phyloP scores from a whole-genome alignment of 306 rosid species.

The Pterocarpus santalinus region DNA sequence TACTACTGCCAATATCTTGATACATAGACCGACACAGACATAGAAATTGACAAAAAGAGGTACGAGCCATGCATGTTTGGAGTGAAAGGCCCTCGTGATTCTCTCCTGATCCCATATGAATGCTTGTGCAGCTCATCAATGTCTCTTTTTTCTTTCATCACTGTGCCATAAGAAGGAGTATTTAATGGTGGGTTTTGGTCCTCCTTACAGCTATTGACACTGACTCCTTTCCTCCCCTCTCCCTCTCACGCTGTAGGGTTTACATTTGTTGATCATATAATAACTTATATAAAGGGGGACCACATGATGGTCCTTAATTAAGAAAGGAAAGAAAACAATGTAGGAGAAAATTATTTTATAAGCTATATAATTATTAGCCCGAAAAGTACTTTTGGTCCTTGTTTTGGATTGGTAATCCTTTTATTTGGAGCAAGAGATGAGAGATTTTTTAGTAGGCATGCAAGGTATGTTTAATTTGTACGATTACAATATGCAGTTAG shows the following conservation, averaged over 20 bases:
- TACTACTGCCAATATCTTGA: not conserved
- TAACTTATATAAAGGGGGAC: constrained; percentile 52
- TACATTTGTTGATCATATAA: constrained; percentile 37
- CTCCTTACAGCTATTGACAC: constrained; percentile 83
- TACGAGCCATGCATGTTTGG: constrained; percentile 54
- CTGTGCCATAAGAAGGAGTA: constrained; percentile 51
- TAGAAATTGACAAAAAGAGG: constrained; percentile 24
- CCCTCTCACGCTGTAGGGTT: constrained; percentile 43
- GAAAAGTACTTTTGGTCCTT: not conserved
- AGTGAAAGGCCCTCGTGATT: constrained; percentile 52
- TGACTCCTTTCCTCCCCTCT: constrained; percentile 48
- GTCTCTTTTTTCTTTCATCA: constrained; percentile 24
- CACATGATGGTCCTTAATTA: constrained; percentile 45
- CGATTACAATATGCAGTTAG: too few species aligned
- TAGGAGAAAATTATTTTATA: too few species aligned
- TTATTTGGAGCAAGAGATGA: not conserved
- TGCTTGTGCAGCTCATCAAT: constrained; percentile 40
- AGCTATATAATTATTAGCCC: not conserved
- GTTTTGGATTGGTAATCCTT: not conserved
- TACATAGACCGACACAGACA: not conserved
- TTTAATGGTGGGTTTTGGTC: constrained; percentile 62
- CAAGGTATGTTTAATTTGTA: not conserved
- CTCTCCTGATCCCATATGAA: constrained; percentile 46
- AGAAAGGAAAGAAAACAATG: too few species aligned
- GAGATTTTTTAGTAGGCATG: not conserved